Evolutionary conservation across 2,329 filamentous ascomycete genomes (phyloP).

Genomic region (Clarireedia homoeocarpa): DNA sequence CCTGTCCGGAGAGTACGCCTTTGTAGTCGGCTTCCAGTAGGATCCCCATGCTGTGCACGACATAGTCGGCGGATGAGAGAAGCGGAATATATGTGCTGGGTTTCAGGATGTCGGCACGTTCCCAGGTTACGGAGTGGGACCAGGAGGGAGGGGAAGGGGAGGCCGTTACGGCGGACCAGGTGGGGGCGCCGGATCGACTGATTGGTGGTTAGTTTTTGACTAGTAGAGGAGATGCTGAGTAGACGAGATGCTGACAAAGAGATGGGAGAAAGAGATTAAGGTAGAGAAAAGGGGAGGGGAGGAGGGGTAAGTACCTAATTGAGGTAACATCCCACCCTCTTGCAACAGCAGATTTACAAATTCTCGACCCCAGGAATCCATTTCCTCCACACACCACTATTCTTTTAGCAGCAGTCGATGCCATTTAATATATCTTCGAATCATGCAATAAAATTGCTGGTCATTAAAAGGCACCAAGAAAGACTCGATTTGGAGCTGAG

Average conservation of each 20-base stretch:
- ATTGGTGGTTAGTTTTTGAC: background rate
- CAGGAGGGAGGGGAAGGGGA: constrained; percentile 62
- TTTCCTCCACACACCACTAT: constrained; percentile 90
- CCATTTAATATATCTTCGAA: constrained; percentile 1
- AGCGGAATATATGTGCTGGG: constrained; percentile 73
- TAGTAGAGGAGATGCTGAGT: background rate
- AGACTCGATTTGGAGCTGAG: too few species aligned
- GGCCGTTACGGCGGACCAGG: constrained; percentile 73
- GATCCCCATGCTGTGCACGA: constrained; percentile 94
- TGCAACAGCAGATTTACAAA: constrained; percentile 82
- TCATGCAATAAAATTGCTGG: too few species aligned
- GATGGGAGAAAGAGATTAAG: background rate
- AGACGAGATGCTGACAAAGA: too few species aligned
- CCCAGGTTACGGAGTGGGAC: constrained; percentile 80
- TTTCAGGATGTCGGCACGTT: constrained; percentile 63
- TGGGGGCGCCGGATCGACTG: constrained; percentile 84
- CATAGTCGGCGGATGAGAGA: constrained; percentile 69
- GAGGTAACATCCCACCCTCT: constrained; percentile 90
- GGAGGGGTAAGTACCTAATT: constrained; percentile 57
- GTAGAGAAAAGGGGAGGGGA: background rate
- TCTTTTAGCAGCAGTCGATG: constrained; percentile 47
- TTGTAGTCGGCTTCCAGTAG: constrained; percentile 98
- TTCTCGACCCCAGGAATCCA: constrained; percentile 80
- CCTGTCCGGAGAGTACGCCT: constrained; percentile 73
- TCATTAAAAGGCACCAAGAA: too few species aligned